These are phyloP conservation scores for Sporothrix brasiliensis DNA, from an alignment of 2,329 filamentous ascomycete genomes.

Conservation along the genomic window DNA sequence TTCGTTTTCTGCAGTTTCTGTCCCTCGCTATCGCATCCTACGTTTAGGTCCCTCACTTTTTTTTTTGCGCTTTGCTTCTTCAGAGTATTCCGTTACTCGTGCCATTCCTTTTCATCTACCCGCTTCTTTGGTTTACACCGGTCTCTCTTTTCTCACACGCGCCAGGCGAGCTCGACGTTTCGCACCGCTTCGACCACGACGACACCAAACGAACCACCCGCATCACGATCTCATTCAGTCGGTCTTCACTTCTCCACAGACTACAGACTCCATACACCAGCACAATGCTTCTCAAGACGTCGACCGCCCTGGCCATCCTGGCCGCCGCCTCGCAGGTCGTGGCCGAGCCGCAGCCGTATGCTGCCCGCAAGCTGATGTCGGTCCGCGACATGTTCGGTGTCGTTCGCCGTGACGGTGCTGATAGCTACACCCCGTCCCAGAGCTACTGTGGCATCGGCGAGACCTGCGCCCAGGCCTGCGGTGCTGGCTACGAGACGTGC, in stretches of 20 bases:
- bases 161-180: constrained; percentile 19
- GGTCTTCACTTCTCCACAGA: neutral
- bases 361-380: constrained; percentile 44
- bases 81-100: constrained; percentile 33
- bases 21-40: constrained; percentile 15
- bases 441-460: constrained; percentile 53
- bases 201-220: neutral
- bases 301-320: constrained; percentile 51
- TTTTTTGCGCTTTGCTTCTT: constrained; percentile 19
- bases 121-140: neutral
- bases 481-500: constrained; percentile 54
- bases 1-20: constrained; percentile 23
- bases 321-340: constrained; percentile 42
- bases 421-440: constrained; percentile 55
- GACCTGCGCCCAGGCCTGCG: constrained; percentile 61
- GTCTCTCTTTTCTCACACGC: constrained; percentile 12
- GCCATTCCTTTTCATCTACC: constrained; percentile 30
- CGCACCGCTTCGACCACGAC: constrained; percentile 18
- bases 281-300: constrained; percentile 52
- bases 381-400: constrained; percentile 48
- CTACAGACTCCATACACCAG: neutral
- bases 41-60: constrained; percentile 17
- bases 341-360: constrained; percentile 44
- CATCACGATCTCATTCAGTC: neutral
- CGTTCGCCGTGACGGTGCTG: constrained; percentile 47